Percentiles rank a stretch among this genome's conserved stretches.
Evolutionary conservation across 2,329 filamentous ascomycete genomes (phyloP).

Genomic region (Colletotrichum tabaci): DNA sequence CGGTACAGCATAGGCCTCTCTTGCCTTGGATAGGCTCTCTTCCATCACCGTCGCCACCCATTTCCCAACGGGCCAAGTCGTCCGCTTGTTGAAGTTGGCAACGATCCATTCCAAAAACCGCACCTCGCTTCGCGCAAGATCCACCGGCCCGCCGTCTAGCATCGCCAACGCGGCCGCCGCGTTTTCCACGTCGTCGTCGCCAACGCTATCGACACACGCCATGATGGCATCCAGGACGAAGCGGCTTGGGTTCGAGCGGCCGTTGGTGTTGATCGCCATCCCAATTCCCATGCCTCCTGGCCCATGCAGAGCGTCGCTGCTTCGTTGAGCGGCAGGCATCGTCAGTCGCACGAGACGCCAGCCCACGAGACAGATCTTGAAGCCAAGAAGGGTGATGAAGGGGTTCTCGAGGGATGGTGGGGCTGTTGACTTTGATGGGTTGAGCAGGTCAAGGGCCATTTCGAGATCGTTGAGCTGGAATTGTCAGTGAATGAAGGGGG

Average conservation of each 20-base stretch:
- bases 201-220: slow-evolving; percentile 17
- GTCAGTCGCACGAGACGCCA: slow-evolving; percentile 33
- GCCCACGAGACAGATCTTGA: slow-evolving; percentile 31
- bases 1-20: slow-evolving; percentile 18
- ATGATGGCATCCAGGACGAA: slow-evolving; percentile 34
- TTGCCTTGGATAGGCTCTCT: slow-evolving; percentile 26
- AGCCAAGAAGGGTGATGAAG: slow-evolving; percentile 29
- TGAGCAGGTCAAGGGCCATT: slow-evolving; percentile 18
- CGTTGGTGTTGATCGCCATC: slow-evolving; percentile 8
- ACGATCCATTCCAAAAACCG: slow-evolving; percentile 30
- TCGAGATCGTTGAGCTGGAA: slow-evolving; percentile 26
- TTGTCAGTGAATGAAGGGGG: not conserved
- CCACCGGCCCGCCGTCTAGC: slow-evolving; percentile 14
- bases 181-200: slow-evolving; percentile 12
- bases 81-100: slow-evolving; percentile 23
- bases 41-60: slow-evolving; percentile 28
- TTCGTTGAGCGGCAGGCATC: slow-evolving; percentile 16
- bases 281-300: not conserved
- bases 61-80: slow-evolving; percentile 28
- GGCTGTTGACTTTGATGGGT: slow-evolving; percentile 23
- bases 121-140: slow-evolving; percentile 24
- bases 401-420: slow-evolving; percentile 28
- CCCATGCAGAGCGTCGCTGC: not conserved
- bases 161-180: slow-evolving; percentile 22
- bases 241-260: slow-evolving; percentile 26